Base-by-base conservation (phyloP, 2,329 filamentous ascomycete species). In the Hysterium pulicare region DNA sequence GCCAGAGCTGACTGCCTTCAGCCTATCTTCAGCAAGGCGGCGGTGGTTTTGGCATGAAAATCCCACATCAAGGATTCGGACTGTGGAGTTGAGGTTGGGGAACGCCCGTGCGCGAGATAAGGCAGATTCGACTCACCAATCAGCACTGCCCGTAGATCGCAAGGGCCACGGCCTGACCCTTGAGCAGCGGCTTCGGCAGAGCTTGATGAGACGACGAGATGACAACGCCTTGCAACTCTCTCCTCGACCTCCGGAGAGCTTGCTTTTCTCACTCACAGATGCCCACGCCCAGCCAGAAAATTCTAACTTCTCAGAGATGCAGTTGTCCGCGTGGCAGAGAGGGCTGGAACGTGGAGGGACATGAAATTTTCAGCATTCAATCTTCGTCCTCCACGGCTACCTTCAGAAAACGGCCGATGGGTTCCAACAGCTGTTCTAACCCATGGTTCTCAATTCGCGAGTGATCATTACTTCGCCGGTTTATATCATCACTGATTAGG, bases 201-300 rank as follows among this genome's bases (percentile, higher is more conserved):
- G 37, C 37, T 39, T 39, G 37, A 39, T 39, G 37, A 31, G 37
- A 38, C 36, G 36, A 39, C 37, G 24, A 22, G 34, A 37, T 37
- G 34, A 37, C 34, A n/a, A 37, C 24, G 24, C 24, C 24, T 13
- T 8, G 16, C 28, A 31, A 9, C 31, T 28, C 26, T 28, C 8
- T 28, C 26, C 26, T 8, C 26, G 26, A 8, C 26, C 26, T 8
- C n/a, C 8, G 8, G 8, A 8, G n/a, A 8, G 26, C 26, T n/a
- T n/a, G n/a, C 26, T 28, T n/a, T 28, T n/a, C 26, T 8, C 26
- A n/a, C 26, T n/a, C 26, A 28, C 26, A 8, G 17, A n/a, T n/a
- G 34, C 34, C 34, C 34, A 37, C 34, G 34, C 34, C 21, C 19
- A 37, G 11, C 15, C 3, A 3, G n/a, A 16, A 13, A 9, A 11